phyloP scores from a whole-genome alignment of 495 filamentous ascomycete genomes.

The Trichocladium uniseriatum region DNA sequence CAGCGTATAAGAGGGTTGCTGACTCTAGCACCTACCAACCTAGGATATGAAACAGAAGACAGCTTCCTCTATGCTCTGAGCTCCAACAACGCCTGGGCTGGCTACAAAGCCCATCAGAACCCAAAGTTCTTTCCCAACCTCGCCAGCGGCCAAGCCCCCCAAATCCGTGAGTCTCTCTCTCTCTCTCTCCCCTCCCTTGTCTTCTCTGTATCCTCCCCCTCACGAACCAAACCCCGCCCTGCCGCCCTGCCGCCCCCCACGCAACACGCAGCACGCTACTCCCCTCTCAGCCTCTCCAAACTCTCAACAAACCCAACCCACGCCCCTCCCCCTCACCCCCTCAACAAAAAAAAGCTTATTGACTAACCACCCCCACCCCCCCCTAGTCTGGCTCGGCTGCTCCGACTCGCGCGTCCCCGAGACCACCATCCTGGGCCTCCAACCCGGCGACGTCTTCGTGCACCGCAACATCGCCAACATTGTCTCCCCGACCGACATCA shows the following conservation, averaged over 20 bases:
- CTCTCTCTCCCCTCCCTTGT: too few species aligned
- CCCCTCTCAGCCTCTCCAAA: too few species aligned
- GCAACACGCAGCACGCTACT: too few species aligned
- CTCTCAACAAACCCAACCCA: too few species aligned
- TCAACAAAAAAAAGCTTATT: too few species aligned
- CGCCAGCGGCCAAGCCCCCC: slow-evolving; percentile 58
- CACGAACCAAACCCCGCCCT: too few species aligned
- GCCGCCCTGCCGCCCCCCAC: too few species aligned
- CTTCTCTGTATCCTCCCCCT: too few species aligned
- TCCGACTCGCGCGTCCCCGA: slow-evolving; percentile 84
- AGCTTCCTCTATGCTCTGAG: slow-evolving; percentile 46
- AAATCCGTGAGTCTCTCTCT: slow-evolving; percentile 56
- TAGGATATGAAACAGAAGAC: slow-evolving; percentile 30
- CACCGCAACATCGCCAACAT: slow-evolving; percentile 95
- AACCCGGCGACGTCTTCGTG: slow-evolving; percentile 85
- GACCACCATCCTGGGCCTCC: slow-evolving; percentile 68
- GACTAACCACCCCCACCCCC: too few species aligned
- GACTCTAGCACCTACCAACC: neutral
- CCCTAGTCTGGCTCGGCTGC: slow-evolving; percentile 87
- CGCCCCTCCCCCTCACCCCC: too few species aligned
- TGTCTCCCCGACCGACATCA: slow-evolving; percentile 67
- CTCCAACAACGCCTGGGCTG: slow-evolving; percentile 65
- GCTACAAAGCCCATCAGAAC: slow-evolving; percentile 53
- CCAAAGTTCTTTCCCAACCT: slow-evolving; percentile 65
- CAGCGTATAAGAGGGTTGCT: neutral